Evolutionary conservation across 495 filamentous ascomycete species (phyloP).

Genomic region (Aeminium ludgeri): DNA sequence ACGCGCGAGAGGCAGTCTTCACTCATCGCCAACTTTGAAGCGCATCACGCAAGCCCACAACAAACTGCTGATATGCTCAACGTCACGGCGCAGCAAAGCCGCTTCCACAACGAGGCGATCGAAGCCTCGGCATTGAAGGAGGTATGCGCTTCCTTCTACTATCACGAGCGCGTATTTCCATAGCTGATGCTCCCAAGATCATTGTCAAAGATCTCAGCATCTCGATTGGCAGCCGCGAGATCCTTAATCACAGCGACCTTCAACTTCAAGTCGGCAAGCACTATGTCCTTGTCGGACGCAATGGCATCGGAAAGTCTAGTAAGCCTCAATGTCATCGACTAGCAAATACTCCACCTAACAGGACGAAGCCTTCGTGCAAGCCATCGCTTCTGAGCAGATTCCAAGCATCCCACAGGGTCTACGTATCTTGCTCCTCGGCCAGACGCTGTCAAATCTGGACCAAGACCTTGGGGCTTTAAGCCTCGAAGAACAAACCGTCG

Average conservation of each 20-base stretch:
- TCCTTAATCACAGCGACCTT: slow-evolving; percentile 50
- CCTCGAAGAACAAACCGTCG: slow-evolving; percentile 29
- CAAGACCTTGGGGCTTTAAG: slow-evolving; percentile 14
- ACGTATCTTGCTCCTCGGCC: slow-evolving; percentile 53
- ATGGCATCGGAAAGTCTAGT: slow-evolving; percentile 73
- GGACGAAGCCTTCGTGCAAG: slow-evolving; percentile 44
- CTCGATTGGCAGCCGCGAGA: slow-evolving; percentile 38
- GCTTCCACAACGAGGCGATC: slow-evolving; percentile 7
- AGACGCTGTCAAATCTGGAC: slow-evolving; percentile 30
- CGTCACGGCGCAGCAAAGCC: slow-evolving; percentile 10
- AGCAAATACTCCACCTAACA: not conserved
- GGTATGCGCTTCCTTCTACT: not conserved
- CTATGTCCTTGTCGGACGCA: slow-evolving; percentile 60
- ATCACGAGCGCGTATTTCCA: too few species aligned
- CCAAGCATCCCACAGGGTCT: slow-evolving; percentile 57
- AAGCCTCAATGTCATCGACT: slow-evolving; percentile 18
- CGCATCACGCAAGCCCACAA: too few species aligned
- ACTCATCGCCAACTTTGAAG: too few species aligned
- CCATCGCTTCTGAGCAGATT: slow-evolving; percentile 61
- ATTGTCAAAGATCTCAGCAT: slow-evolving; percentile 23
- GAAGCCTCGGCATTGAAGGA: slow-evolving; percentile 3
- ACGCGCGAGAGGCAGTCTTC: too few species aligned
- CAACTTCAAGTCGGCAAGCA: slow-evolving; percentile 50
- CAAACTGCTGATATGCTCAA: not conserved
- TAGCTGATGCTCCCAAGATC: slow-evolving; percentile 10